These are phyloP conservation scores for Mikania micrantha DNA, from an alignment of 129 eudicot genomes.

Conservation along the genomic window DNA sequence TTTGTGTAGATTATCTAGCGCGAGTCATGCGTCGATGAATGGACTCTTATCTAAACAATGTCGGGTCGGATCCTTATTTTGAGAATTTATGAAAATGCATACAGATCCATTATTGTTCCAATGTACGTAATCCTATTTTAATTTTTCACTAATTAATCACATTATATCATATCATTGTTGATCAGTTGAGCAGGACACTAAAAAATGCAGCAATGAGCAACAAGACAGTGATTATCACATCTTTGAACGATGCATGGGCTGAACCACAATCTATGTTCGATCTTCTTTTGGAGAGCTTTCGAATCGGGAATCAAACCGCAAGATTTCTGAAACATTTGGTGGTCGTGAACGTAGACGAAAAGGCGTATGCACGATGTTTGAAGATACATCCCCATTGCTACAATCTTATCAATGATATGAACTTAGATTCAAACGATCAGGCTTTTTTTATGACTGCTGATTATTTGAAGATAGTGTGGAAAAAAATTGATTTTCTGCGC, in stretches of 20 bases:
- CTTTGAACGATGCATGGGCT: constrained; percentile 18
- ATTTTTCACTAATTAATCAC: neutral
- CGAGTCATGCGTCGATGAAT: no score
- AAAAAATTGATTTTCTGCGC: constrained; percentile 18
- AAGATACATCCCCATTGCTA: constrained; percentile 22
- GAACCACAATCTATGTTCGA: constrained; percentile 18
- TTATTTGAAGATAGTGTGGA: constrained; percentile 22
- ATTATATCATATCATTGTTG: constrained; percentile 9
- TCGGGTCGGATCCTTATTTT: no score
- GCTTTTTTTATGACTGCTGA: constrained; percentile 16
- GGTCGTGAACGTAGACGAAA: constrained; percentile 17
- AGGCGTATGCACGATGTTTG: constrained; percentile 18
- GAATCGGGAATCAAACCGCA: constrained; percentile 9
- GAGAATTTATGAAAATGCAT: neutral
- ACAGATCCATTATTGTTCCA: neutral
- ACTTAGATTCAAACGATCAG: constrained; percentile 16
- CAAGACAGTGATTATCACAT: constrained; percentile 8
- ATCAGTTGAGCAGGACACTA: constrained; percentile 11
- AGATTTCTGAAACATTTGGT: constrained; percentile 19
- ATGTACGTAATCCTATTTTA: neutral
- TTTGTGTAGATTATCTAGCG: no score
- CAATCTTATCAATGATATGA: constrained; percentile 12
- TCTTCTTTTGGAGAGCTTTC: constrained; percentile 23
- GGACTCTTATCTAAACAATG: no score
- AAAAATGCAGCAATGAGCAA: constrained; percentile 13